Percentiles rank a stretch among this genome's conserved stretches.
Conservation (phyloP, 2,329 filamentous ascomycete genomes). For the Bipolaris victoriae region DNA sequence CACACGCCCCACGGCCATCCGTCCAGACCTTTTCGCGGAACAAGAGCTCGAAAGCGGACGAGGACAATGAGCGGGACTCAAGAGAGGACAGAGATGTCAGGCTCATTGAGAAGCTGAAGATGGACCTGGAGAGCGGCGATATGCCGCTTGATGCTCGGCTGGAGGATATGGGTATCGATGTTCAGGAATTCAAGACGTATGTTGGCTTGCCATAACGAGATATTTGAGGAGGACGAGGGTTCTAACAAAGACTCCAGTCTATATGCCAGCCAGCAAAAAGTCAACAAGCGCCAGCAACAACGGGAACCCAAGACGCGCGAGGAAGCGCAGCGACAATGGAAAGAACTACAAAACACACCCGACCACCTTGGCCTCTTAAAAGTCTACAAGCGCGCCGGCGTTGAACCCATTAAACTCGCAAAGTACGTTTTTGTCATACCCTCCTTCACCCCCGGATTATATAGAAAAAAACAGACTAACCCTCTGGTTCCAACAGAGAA, state of each 20-base stretch:
- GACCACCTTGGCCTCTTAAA: constrained; percentile 40
- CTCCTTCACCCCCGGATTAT: too few species aligned
- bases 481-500: constrained; percentile 19
- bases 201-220: neutral
- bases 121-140: constrained; percentile 28
- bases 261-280: constrained; percentile 33
- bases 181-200: constrained; percentile 40
- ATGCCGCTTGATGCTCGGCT: constrained; percentile 38
- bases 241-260: constrained; percentile 29
- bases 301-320: constrained; percentile 40
- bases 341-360: constrained; percentile 38
- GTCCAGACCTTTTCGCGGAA: constrained; percentile 33
- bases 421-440: constrained; percentile 30
- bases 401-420: constrained; percentile 45
- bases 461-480: neutral
- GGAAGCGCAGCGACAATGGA: constrained; percentile 38
- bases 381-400: constrained; percentile 41
- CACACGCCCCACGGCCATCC: constrained; percentile 29
- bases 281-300: constrained; percentile 24
- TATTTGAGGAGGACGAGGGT: neutral
- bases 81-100: constrained; percentile 13
- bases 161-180: constrained; percentile 36
- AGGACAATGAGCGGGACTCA: constrained; percentile 22
- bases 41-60: constrained; percentile 27
- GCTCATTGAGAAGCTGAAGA: constrained; percentile 22